phyloP scores from a whole-genome alignment of 768 basidiomycete species.

The Russula dissimulans region DNA sequence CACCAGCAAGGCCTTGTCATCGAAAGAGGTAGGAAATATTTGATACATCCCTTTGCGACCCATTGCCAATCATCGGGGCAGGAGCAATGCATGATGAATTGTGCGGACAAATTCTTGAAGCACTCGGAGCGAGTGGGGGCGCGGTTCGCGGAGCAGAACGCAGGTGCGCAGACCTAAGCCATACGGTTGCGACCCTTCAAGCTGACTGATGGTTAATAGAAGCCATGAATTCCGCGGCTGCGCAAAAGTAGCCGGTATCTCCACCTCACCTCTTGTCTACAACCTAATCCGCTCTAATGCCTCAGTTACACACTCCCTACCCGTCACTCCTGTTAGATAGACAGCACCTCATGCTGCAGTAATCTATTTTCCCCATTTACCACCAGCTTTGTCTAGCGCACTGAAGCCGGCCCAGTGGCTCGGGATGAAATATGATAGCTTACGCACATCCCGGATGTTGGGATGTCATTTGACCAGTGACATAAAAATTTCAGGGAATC shows the following conservation, averaged over 20 bases:
- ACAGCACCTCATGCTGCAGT: neutral
- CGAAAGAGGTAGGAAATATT: slow-evolving; percentile 65
- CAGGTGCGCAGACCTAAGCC: slow-evolving; percentile 48
- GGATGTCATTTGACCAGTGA: too few relatives aligned
- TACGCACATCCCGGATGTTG: too few relatives aligned
- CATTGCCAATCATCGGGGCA: slow-evolving; percentile 26
- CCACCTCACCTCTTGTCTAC: neutral
- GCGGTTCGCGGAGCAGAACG: slow-evolving; percentile 86
- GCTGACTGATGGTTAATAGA: slow-evolving; percentile 24
- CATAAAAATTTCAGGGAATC: too few relatives aligned
- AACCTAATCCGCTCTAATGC: neutral
- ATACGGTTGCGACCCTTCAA: neutral
- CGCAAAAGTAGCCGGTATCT: slow-evolving; percentile 24
- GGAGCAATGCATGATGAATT: slow-evolving; percentile 88
- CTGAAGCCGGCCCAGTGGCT: too few relatives aligned
- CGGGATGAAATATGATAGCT: too few relatives aligned
- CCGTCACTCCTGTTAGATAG: neutral
- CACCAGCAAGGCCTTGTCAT: slow-evolving; percentile 85
- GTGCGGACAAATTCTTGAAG: slow-evolving; percentile 96
- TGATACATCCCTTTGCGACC: neutral
- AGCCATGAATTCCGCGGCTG: slow-evolving; percentile 30
- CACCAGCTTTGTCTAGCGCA: too few relatives aligned
- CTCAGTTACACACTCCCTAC: neutral
- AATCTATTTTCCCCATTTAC: neutral
- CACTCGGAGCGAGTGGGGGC: slow-evolving; percentile 91